Percentiles rank a stretch among this genome's conserved stretches.
These are phyloP conservation scores for Curvularia hawaiiensis DNA, from an alignment of 2,329 filamentous ascomycete genomes.

Conservation along the genomic window DNA sequence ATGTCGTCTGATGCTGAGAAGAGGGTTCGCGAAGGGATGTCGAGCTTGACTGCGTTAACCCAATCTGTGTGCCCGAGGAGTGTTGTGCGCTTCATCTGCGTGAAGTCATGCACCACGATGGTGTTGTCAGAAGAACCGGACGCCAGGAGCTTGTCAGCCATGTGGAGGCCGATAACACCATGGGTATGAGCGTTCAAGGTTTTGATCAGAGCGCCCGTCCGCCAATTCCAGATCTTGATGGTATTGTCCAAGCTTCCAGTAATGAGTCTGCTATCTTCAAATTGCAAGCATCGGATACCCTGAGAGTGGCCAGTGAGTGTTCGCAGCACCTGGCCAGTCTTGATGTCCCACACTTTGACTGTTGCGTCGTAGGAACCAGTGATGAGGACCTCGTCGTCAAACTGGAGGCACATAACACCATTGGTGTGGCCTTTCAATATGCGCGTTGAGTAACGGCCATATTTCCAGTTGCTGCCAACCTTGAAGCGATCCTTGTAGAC, in stretches of 20 bases:
- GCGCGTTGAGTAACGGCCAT: slow-evolving; percentile 83
- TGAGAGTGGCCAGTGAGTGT: slow-evolving; percentile 82
- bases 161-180: slow-evolving; percentile 87
- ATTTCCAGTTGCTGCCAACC: slow-evolving; percentile 97
- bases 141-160: slow-evolving; percentile 81
- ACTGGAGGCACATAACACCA: slow-evolving; percentile 78
- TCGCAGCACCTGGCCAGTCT: slow-evolving; percentile 84
- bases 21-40: slow-evolving; percentile 79
- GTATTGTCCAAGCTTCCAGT: slow-evolving; percentile 87
- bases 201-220: slow-evolving; percentile 83
- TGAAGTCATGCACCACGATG: slow-evolving; percentile 91
- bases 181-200: slow-evolving; percentile 79
- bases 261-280: slow-evolving; percentile 89
- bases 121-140: slow-evolving; percentile 89
- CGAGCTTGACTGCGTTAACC: slow-evolving; percentile 94
- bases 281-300: slow-evolving; percentile 87
- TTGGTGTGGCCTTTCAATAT: slow-evolving; percentile 87
- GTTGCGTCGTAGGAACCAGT: slow-evolving; percentile 95
- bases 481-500: slow-evolving; percentile 96
- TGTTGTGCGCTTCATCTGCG: slow-evolving; percentile 78
- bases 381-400: slow-evolving; percentile 88
- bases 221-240: slow-evolving; percentile 96
- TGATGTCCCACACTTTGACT: slow-evolving; percentile 95
- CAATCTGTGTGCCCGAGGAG: slow-evolving; percentile 88
- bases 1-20: slow-evolving; percentile 95